Conservation (phyloP, 208 protist species). For the Acanthamoeba culbertsoni region DNA sequence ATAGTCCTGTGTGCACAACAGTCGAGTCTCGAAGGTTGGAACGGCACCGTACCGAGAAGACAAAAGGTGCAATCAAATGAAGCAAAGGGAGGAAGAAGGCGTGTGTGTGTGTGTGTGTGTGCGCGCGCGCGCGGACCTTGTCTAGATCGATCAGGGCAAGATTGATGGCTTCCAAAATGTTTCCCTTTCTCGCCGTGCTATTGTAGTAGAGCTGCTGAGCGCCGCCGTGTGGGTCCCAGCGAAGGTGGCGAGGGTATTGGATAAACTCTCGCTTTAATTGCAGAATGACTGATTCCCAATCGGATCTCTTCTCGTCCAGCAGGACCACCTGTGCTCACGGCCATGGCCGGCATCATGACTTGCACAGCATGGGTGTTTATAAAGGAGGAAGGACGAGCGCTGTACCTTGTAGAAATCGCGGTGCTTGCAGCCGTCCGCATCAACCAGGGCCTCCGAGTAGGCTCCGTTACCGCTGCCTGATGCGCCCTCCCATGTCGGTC, state of each 20-base stretch:
- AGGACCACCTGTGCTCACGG: background rate
- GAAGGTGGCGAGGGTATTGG: background rate
- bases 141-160: slow-evolving; percentile 79
- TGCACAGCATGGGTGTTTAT: background rate
- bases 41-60: no score
- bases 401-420: slow-evolving; percentile 52
- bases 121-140: slow-evolving; percentile 33
- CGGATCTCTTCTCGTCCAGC: slow-evolving; percentile 39
- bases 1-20: slow-evolving; percentile 62
- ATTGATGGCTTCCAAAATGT: slow-evolving; percentile 84
- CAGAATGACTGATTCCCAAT: slow-evolving; percentile 53
- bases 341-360: no score
- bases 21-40: no score
- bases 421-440: slow-evolving; percentile 9
- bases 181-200: slow-evolving; percentile 76
- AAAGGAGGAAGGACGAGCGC: background rate
- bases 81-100: background rate
- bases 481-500: no score
- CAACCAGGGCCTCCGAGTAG: background rate
- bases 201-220: slow-evolving; percentile 25
- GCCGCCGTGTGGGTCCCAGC: background rate
- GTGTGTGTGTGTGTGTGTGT: no score
- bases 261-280: slow-evolving; percentile 45
- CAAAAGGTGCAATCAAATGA: no score
- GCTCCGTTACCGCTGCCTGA: no score